Evolutionary conservation across 2,329 filamentous ascomycete species (phyloP), one percentile per base, ranked within the genome.

Genomic region (Hymenoscyphus repandus): DNA sequence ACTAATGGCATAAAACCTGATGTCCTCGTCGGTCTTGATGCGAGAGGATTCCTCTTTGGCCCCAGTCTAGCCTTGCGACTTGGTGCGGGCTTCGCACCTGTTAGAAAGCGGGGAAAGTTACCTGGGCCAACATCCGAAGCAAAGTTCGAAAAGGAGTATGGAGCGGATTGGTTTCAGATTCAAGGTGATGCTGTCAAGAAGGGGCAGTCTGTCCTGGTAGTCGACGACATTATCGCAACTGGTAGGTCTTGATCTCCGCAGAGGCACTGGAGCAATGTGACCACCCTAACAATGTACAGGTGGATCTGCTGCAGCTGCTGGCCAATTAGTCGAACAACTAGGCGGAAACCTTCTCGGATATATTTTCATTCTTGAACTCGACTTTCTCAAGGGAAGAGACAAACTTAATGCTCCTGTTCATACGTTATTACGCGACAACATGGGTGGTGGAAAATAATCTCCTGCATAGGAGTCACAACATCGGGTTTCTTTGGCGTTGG

Each of bases 201-300:
- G 46, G 91, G 91, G 33, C 89, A 96, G 74, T 91, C 86, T 70
- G 92, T 96, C 51, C 75, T 99, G 56, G 80, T 99, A 59, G 90
- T 99, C 31, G 93, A 99, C 70, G 93, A 99, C 69, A 95, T 99
- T 66, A 97, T 99, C 74, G 93, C 93, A 51, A 99, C 93, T 58
- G 92, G 92, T 96, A 77, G 70, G 85, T 32, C 7, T 30, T 5
- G 7, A 15, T 37, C 15, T n/a, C n/a, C 31, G 27, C 32, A 6
- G 6, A 18, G 12, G 15, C 40, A 20, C 9, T 18, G 37, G 47
- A 10, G 13, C 39, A 36, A 20, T 32, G 51, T 60, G 33, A 58
- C 41, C n/a, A 17, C 40, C 12, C 40, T 36, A 34, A 30, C 39
- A 13, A 12, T 1, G 27, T 6, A 15, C n/a, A 96, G 92, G 92